Conservation (phyloP, 129 eudicot species). For the Flaveria sonorensis region DNA sequence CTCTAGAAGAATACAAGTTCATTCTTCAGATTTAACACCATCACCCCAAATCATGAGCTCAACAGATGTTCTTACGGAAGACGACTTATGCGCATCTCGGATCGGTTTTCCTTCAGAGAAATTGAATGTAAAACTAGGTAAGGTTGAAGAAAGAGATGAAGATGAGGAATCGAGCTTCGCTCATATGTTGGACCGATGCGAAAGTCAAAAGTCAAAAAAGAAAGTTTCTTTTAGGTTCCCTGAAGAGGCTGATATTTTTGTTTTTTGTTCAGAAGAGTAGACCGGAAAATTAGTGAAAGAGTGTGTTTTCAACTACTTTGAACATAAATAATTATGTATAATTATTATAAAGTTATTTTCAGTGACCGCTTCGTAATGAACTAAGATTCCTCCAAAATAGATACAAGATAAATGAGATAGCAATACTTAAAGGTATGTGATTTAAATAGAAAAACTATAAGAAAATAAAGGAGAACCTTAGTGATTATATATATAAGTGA, state of each 20-base stretch:
- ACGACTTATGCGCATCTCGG: conserved; percentile 6
- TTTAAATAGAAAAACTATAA: too few species aligned
- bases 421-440: too few species aligned
- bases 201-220: conserved; percentile 32
- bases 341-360: too few species aligned
- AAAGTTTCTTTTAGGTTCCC: conserved; percentile 42
- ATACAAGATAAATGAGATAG: too few species aligned
- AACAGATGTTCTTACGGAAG: neutral
- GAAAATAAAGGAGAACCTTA: too few species aligned
- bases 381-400: too few species aligned
- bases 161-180: conserved; percentile 21
- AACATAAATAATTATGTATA: too few species aligned
- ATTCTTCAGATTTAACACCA: conserved; percentile 14
- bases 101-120: conserved; percentile 6
- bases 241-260: conserved; percentile 36
- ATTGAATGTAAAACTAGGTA: neutral
- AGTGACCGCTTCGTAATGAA: too few species aligned
- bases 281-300: too few species aligned
- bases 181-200: conserved; percentile 17
- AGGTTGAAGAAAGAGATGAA: conserved; percentile 21
- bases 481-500: too few species aligned
- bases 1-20: conserved; percentile 28
- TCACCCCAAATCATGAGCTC: conserved; percentile 11
- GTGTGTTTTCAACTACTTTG: too few species aligned
- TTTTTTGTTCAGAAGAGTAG: conserved; percentile 32